Conservation (phyloP, 2,329 filamentous ascomycete species). For the Pseudogymnoascus sp. region DNA sequence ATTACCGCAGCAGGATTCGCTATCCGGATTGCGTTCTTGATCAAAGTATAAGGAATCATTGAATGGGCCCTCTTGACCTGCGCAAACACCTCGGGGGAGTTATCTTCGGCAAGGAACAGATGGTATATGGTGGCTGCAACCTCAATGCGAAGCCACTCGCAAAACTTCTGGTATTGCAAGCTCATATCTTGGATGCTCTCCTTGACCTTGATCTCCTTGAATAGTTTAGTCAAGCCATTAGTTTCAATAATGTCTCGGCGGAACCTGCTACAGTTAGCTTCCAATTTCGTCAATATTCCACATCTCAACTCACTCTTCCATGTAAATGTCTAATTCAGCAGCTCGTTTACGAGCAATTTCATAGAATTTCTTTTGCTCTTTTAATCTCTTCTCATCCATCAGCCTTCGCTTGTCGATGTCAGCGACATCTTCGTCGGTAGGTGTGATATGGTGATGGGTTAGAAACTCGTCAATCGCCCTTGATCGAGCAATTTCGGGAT, state of each 20-base stretch:
- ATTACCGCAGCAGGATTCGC: constrained; percentile 96
- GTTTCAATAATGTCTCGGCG: constrained; percentile 58
- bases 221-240: constrained; percentile 85
- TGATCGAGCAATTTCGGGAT: constrained; percentile 74
- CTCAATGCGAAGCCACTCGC: constrained; percentile 95
- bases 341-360: constrained; percentile 88
- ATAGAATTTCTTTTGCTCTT: constrained; percentile 91
- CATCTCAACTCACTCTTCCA: constrained; percentile 66
- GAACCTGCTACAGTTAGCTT: constrained; percentile 39
- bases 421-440: constrained; percentile 73
- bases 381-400: constrained; percentile 79
- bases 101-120: constrained; percentile 94
- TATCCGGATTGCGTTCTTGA: constrained; percentile 96
- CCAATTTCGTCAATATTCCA: not conserved
- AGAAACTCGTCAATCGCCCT: constrained; percentile 81
- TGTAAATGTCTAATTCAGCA: constrained; percentile 90
- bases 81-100: constrained; percentile 90
- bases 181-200: constrained; percentile 79
- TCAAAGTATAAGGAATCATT: constrained; percentile 80
- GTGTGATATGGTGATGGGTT: constrained; percentile 59
- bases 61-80: constrained; percentile 93
- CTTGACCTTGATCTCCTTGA: constrained; percentile 88
- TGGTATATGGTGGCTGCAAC: constrained; percentile 95
- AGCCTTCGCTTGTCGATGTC: constrained; percentile 74
- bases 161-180: constrained; percentile 95